Evolutionary conservation across 768 basidiomycete genomes (phyloP), one percentile per base, ranked within the genome.

Genomic region (Phaeotremella fagi): DNA sequence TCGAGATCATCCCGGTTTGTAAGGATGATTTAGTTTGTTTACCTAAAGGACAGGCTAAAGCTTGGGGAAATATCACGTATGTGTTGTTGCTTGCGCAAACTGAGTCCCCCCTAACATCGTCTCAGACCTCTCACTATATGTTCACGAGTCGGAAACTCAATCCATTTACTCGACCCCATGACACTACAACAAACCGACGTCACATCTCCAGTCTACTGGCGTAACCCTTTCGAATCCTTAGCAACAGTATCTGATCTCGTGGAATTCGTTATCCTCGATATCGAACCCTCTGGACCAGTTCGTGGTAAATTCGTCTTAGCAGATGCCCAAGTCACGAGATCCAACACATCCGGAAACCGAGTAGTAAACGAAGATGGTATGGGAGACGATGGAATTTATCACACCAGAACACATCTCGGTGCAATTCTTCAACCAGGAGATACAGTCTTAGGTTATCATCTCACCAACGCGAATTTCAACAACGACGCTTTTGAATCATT

Each of bases 1-100:
- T 98, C 61, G 94, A 98, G 76, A 95, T 99, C 68, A 82, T 86
- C 3, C 91, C 95, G 0, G 83, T 99, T 51, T 99, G 95, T 79
- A 97, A 97, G 73, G 95, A 98, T 71, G 95, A 99, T 75, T 82
- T 99, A 24, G 86, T 98, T 20, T 90, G 88, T 71, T 79, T 99
- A 29, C 89, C 91, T 2, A 74, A 77, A 11, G 88, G 89, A 67
- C 84, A 85, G 61, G 91, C 95, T 0, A 84, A 85, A 7, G 77
- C 82, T 16, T 77, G 92, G 52, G 83, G 85, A 70, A 97, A 92
- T 78, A 94, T 99, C 76, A 83, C 72, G 75, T 77, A 54, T 51
- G 75, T 65, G n/a, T 3, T 27, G 20, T 24, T 3, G 16, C 5
- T 48, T 25, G n/a, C 20, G 27, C 35, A 22, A 18, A 35, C 18